A percentile compares a stretch with the other conserved stretches of the same genome.
Evolutionary conservation across 139 green algal genomes (phyloP).

Genomic region (Micractinium conductrix): DNA sequence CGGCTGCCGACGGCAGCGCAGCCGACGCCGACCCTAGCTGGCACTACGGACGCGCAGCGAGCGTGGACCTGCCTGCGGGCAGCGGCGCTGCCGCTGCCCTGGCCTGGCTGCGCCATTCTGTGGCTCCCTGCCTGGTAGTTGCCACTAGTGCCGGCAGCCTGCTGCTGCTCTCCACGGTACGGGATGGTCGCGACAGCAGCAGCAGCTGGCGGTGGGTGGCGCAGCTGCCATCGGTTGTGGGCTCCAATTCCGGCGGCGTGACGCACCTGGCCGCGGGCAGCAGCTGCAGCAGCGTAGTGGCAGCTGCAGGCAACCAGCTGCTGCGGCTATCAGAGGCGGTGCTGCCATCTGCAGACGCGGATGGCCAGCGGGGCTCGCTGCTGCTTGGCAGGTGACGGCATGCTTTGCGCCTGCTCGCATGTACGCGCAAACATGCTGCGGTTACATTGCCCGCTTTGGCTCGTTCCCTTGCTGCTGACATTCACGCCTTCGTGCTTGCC

Average conservation of each 20-base stretch:
- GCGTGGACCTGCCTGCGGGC: background rate
- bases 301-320: constrained; percentile 22
- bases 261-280: background rate
- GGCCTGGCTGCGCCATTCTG: background rate
- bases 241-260: too few relatives aligned
- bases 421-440: too few relatives aligned
- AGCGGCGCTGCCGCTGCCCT: background rate
- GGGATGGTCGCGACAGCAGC: background rate
- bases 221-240: background rate
- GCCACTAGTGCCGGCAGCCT: constrained; percentile 2
- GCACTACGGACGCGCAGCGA: background rate
- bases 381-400: constrained; percentile 21
- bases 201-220: constrained; percentile 23
- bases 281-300: constrained; percentile 1
- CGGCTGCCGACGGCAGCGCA: background rate
- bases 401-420: too few relatives aligned
- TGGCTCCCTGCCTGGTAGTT: constrained; percentile 27
- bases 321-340: constrained; percentile 17
- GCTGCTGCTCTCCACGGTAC: background rate
- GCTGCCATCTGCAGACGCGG: background rate
- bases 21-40: background rate
- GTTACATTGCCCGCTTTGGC: background rate
- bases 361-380: background rate
- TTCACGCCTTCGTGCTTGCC: background rate
- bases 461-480: background rate